Base-by-base conservation (phyloP, 305 asterid genomes). In the Rubia balearica region DNA sequence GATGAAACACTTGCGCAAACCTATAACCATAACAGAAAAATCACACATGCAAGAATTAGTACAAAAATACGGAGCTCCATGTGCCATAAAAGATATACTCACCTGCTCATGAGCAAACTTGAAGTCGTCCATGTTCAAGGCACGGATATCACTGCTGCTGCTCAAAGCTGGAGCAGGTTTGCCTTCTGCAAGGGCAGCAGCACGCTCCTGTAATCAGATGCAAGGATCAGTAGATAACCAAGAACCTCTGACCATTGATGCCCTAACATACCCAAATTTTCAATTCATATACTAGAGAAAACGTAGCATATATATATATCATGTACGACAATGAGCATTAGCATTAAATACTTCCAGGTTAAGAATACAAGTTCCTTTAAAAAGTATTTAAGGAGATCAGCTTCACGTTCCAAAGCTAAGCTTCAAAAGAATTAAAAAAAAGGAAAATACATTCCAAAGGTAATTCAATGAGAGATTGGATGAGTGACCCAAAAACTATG, bases 1-100 rank as follows among this genome's bases (percentile, higher is more conserved):
- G 91, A 84, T 21, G 96, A 88, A 38, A 90, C 92, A 65, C 96
- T 88, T 36, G 96, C 96, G 61, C 92, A 86, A 42, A 86, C 92
- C 92, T 88, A 67, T 45, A 72, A 13, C 71, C 43, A n/a, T 11
- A 61, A 61, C 16, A 8, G 16, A 24, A 56, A 43, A 61, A 13
- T 60, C 22, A n/a, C 30, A 27, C 2, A 33, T 33, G 53, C 68
- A 16, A 19, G 22, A 5, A 51, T 46, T 46, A 33, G 36, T 41
- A 68, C n/a, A 61, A 60, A 64, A 64, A 8, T 51, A 51, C 36
- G 3, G 36, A 33, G 4, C 36, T 33, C 36, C 36, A 33, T 33
- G 36, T 19, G 14, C 7, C 9, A 9, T 24, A 38, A 48, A 9
- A 40, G 43, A 56, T 13, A 16, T 68, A 46, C 51, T 76, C 61